Percentiles rank a stretch among this genome's conserved stretches.
These are phyloP conservation scores for Candida sanyaensis DNA, from an alignment of 1,139 yeast species.

Conservation along the genomic window DNA sequence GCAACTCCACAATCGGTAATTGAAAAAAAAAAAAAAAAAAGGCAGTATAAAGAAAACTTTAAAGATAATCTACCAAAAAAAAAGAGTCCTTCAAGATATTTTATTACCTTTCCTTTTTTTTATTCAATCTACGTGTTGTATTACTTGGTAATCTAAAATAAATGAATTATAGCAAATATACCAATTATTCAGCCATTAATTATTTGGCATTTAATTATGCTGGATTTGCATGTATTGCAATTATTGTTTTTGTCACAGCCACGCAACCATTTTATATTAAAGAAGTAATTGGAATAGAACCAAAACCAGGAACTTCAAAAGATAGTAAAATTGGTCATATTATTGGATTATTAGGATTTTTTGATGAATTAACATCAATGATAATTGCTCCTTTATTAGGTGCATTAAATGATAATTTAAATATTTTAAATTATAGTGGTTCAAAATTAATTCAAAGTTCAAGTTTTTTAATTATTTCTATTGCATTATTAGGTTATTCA, in stretches of 20 bases:
- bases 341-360: slow-evolving; percentile 62
- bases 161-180: slow-evolving; percentile 6
- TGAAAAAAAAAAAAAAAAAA: no score
- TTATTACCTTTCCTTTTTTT: no score
- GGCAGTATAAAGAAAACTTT: no score
- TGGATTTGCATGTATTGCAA: slow-evolving; percentile 55
- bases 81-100: no score
- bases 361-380: slow-evolving; percentile 61
- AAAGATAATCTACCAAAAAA: no score
- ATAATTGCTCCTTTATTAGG: slow-evolving; percentile 65
- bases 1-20: no score
- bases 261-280: slow-evolving; percentile 69
- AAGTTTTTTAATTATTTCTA: slow-evolving; percentile 51
- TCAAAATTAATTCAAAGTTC: slow-evolving; percentile 51
- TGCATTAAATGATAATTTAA: slow-evolving; percentile 54
- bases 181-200: slow-evolving; percentile 19
- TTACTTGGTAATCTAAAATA: background rate
- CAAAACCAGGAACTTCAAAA: slow-evolving; percentile 10
- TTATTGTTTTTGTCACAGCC: slow-evolving; percentile 66
- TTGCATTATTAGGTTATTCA: slow-evolving; percentile 53
- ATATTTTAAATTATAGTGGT: slow-evolving; percentile 35
- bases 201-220: slow-evolving; percentile 27
- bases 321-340: slow-evolving; percentile 51
- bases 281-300: slow-evolving; percentile 50
- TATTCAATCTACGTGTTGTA: background rate